Conservation (phyloP, 1,284 basidiomycete species). For the Cryptococcus sp. region DNA sequence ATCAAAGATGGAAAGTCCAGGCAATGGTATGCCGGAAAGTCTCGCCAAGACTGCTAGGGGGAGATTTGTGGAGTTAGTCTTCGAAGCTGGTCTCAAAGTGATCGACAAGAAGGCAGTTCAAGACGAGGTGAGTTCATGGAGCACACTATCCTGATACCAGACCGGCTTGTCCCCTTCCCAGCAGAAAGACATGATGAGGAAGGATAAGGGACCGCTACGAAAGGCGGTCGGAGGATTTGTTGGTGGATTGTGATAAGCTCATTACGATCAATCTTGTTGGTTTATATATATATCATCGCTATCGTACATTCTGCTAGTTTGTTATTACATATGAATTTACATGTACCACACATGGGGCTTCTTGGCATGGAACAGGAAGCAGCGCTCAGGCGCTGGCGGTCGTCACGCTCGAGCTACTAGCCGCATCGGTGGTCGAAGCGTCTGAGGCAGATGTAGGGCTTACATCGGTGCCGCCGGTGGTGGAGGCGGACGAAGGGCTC, state of each 20-base stretch:
- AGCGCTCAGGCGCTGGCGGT: too few species aligned
- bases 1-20: background rate
- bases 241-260: background rate
- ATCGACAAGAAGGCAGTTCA: constrained; percentile 7
- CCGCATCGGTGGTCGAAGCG: too few species aligned
- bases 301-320: too few species aligned
- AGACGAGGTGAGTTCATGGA: constrained; percentile 4
- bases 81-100: constrained; percentile 8
- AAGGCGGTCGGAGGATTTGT: constrained; percentile 2
- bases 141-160: background rate
- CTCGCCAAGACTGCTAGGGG: background rate
- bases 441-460: too few species aligned
- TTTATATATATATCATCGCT: too few species aligned
- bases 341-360: too few species aligned
- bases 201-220: constrained; percentile 8
- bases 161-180: constrained; percentile 9
- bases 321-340: too few species aligned
- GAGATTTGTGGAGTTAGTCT: constrained; percentile 8
- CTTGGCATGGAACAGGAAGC: too few species aligned
- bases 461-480: too few species aligned
- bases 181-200: constrained; percentile 11
- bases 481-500: too few species aligned
- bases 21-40: background rate
- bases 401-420: too few species aligned
- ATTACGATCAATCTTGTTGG: too few species aligned